Evolutionary conservation across 1,139 yeast genomes (phyloP), one percentile per base, ranked within the genome.

Genomic region (Suhomyces atakaporum): DNA sequence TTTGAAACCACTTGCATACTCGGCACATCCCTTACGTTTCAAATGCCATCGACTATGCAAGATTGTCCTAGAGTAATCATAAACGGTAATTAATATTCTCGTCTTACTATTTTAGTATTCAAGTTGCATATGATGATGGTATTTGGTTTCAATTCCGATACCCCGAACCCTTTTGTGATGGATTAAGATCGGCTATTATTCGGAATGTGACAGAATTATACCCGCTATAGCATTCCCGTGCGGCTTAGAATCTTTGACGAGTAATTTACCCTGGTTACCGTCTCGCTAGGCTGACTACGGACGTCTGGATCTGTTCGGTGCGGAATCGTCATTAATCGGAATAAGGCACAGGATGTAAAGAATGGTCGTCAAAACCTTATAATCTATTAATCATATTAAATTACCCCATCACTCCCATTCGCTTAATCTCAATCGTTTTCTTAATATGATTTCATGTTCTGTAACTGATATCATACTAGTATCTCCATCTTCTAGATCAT

Each of bases 331-430:
- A n/a, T n/a, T n/a, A 23, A 30, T 18, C 20, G 5, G 20, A 18
- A 6, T 18, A 18, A 18, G 20, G 20, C 7, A 18, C 20, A n/a
- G n/a, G n/a, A n/a, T n/a, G n/a, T n/a, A n/a, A n/a, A n/a, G n/a
- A n/a, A n/a, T n/a, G n/a, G n/a, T n/a, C n/a, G n/a, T n/a, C n/a
- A n/a, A n/a, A n/a, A n/a, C n/a, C n/a, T n/a, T n/a, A n/a, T n/a
- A n/a, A n/a, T n/a, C n/a, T n/a, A n/a, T n/a, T n/a, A 18, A 18
- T 18, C 20, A 18, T 18, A 18, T 8, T 18, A 18, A 18, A 6
- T 18, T 5, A 7, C 3, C 16, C 18, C n/a, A 7, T 44, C 45
- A 70, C 47, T 71, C 77, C 77, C 77, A 71, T 47, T 70, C 77
- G 29, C 73, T 62, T 12, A 69, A 72, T 8, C 55, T 42, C 16